A percentile compares a stretch with the other conserved stretches of the same genome.
Conservation (phyloP, 2,329 filamentous ascomycete genomes). For the Huntiella decipiens region DNA sequence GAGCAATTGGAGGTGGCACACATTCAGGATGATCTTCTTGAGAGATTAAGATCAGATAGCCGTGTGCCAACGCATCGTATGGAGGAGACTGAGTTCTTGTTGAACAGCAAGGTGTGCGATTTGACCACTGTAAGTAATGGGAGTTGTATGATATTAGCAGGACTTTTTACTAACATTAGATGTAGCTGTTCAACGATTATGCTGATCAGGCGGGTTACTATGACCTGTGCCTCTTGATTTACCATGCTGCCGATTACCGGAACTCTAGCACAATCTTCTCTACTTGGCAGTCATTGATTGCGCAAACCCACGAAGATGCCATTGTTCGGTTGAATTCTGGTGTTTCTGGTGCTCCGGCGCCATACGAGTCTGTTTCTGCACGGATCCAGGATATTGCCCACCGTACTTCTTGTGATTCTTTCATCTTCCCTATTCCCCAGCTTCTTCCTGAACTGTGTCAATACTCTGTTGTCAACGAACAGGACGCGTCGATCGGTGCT, state of each 20-base stretch:
- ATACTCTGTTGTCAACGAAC: constrained; percentile 39
- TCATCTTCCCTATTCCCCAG: constrained; percentile 43
- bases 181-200: constrained; percentile 75
- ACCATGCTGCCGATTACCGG: constrained; percentile 77
- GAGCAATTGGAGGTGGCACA: constrained; percentile 83
- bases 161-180: constrained; percentile 10
- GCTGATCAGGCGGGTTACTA: constrained; percentile 84
- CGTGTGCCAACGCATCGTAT: constrained; percentile 47
- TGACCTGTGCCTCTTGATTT: constrained; percentile 83
- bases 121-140: constrained; percentile 49
- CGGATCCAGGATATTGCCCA: constrained; percentile 46
- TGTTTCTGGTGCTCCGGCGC: constrained; percentile 24
- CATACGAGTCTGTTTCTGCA: constrained; percentile 52
- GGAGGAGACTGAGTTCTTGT: constrained; percentile 41
- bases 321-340: constrained; percentile 18
- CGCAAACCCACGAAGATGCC: constrained; percentile 44
- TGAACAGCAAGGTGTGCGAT: constrained; percentile 61
- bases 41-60: constrained; percentile 53
- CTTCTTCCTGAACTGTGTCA: constrained; percentile 43
- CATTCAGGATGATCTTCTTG: constrained; percentile 81
- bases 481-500: constrained; percentile 38
- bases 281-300: constrained; percentile 71
- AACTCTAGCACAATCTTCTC: constrained; percentile 66
- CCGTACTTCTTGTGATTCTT: constrained; percentile 43
- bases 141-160: not conserved